Percentiles rank a stretch among this genome's conserved stretches.
Evolutionary conservation across 805 yeast genomes (phyloP).

Genomic region (Candida tammaniensis): DNA sequence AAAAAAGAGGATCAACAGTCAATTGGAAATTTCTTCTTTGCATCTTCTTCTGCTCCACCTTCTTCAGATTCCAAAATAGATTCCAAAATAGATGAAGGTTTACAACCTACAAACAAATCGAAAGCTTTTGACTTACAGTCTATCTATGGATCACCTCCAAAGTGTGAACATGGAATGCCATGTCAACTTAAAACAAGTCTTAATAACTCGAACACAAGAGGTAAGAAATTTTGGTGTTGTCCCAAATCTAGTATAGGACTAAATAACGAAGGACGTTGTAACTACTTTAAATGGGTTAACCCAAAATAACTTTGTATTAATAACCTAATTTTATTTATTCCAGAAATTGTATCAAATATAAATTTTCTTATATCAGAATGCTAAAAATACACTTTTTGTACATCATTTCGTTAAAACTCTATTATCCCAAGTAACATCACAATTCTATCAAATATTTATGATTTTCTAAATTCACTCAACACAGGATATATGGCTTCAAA

Average conservation of each 20-base stretch:
- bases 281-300: slow-evolving; percentile 17
- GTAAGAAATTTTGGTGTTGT: slow-evolving; percentile 34
- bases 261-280: slow-evolving; percentile 15
- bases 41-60: not conserved
- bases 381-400: slow-evolving; percentile 11
- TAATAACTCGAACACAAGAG: slow-evolving; percentile 21
- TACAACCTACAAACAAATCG: no score
- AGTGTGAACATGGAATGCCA: slow-evolving; percentile 23
- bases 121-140: not conserved
- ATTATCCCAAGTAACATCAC: not conserved
- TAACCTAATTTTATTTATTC: slow-evolving; percentile 3
- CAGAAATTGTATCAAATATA: no score
- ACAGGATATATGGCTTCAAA: slow-evolving; percentile 98
- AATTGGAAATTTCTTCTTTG: slow-evolving; percentile 22
- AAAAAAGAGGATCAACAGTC: slow-evolving; percentile 18
- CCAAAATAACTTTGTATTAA: slow-evolving; percentile 5
- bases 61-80: slow-evolving; percentile 3
- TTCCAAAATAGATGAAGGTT: slow-evolving; percentile 1
- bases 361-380: slow-evolving; percentile 4
- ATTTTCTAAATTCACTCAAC: slow-evolving; percentile 93
- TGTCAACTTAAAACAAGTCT: slow-evolving; percentile 29
- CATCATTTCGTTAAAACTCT: slow-evolving; percentile 2
- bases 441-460: slow-evolving; percentile 23
- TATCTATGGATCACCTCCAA: slow-evolving; percentile 24
- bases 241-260: slow-evolving; percentile 10